Evolutionary conservation across 805 yeast species (phyloP).

Genomic region (Priceomyces castillae): DNA sequence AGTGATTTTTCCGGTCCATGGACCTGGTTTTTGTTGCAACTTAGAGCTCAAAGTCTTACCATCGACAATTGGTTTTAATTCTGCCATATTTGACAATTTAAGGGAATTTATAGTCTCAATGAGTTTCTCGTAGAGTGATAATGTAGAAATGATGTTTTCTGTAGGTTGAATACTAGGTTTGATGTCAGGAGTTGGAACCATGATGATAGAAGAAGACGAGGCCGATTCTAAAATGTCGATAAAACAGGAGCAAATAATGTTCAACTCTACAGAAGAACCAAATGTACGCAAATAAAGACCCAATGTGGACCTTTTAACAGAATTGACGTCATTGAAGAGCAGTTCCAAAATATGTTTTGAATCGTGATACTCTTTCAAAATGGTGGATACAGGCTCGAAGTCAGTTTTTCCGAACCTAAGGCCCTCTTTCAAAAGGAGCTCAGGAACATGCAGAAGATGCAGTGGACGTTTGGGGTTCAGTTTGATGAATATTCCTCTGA

Average conservation of each 20-base stretch:
- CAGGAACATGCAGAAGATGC: slow-evolving; percentile 37
- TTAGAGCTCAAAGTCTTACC: slow-evolving; percentile 64
- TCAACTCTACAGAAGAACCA: slow-evolving; percentile 50
- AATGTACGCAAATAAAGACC: slow-evolving; percentile 59
- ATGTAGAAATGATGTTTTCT: not conserved
- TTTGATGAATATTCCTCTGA: slow-evolving; percentile 37
- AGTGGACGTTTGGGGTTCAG: slow-evolving; percentile 36
- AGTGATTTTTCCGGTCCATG: slow-evolving; percentile 69
- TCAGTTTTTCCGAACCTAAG: slow-evolving; percentile 60
- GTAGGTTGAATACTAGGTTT: not conserved
- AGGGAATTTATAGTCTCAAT: slow-evolving; percentile 27
- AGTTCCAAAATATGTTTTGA: slow-evolving; percentile 23
- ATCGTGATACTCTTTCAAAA: slow-evolving; percentile 29
- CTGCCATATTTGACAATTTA: slow-evolving; percentile 43
- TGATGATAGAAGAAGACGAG: not conserved
- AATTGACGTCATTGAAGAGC: slow-evolving; percentile 12
- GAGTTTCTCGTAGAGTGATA: slow-evolving; percentile 29
- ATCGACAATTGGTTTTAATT: slow-evolving; percentile 64
- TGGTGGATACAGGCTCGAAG: slow-evolving; percentile 47
- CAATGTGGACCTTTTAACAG: slow-evolving; percentile 49
- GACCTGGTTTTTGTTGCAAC: slow-evolving; percentile 70
- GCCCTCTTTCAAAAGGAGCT: slow-evolving; percentile 62
- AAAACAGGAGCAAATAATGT: slow-evolving; percentile 37
- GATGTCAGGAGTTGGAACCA: not conserved
- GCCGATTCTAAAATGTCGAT: slow-evolving; percentile 23